Evolutionary conservation across 495 filamentous ascomycete genomes (phyloP).

Genomic region (Thozetella sp.): DNA sequence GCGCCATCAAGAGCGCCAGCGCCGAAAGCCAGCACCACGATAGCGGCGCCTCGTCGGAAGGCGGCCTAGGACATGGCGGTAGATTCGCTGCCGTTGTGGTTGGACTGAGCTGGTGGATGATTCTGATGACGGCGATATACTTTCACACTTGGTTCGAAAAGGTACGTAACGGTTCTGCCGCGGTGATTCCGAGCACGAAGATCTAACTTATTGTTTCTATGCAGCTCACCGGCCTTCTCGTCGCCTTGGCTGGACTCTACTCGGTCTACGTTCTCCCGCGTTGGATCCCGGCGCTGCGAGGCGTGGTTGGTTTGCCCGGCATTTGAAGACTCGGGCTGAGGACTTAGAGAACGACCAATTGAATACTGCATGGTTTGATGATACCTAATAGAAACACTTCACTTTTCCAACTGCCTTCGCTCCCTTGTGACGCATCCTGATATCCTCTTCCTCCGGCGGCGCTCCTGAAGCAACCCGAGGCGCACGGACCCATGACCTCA

Average conservation of each 20-base stretch:
- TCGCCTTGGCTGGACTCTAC: constrained; percentile 71
- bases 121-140: constrained; percentile 96
- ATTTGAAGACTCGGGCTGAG: constrained; percentile 32
- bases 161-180: constrained; percentile 45
- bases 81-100: constrained; percentile 53
- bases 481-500: constrained; percentile 35
- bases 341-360: background rate
- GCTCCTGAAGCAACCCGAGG: constrained; percentile 3
- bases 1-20: constrained; percentile 52
- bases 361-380: constrained; percentile 2
- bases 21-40: constrained; percentile 29
- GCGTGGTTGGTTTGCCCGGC: constrained; percentile 75
- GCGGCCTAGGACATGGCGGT: constrained; percentile 39
- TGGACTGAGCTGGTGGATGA: constrained; percentile 84
- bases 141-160: constrained; percentile 99
- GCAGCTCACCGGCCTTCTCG: constrained; percentile 71
- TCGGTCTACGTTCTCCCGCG: constrained; percentile 77
- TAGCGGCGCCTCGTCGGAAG: constrained; percentile 17
- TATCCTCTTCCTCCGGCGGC: background rate
- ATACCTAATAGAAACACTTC: background rate
- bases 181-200: background rate
- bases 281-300: constrained; percentile 60
- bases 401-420: background rate
- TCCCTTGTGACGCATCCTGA: no score
- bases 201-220: background rate